Conservation (phyloP, 169 alveolate species). For the Eimeria falciformis region DNA sequence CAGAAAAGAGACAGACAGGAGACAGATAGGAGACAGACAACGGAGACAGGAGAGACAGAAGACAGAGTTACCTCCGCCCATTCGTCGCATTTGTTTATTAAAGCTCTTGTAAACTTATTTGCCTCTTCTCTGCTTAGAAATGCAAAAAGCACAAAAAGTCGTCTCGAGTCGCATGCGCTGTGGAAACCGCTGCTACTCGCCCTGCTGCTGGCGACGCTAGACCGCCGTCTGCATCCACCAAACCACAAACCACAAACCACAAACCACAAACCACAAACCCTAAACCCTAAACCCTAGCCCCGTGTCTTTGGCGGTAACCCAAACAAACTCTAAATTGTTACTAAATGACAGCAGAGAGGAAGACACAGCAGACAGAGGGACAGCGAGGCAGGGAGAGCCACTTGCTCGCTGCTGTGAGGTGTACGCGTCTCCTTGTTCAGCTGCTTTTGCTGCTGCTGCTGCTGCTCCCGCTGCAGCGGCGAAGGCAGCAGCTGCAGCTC, state of each 20-base stretch:
- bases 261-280: slow-evolving; percentile 1
- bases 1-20: too few relatives aligned
- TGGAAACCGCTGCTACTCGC: not conserved
- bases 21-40: too few relatives aligned
- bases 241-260: slow-evolving; percentile 1
- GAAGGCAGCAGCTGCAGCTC: slow-evolving; percentile 32
- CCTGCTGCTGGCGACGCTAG: not conserved
- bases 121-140: not conserved
- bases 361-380: too few relatives aligned
- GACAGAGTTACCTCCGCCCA: not conserved
- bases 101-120: not conserved
- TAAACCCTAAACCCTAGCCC: slow-evolving; percentile 15
- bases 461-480: slow-evolving; percentile 2
- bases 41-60: too few relatives aligned
- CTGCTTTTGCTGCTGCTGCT: not conserved
- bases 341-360: not conserved
- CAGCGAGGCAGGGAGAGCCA: too few relatives aligned
- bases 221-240: not conserved
- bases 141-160: not conserved
- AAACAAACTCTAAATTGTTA: slow-evolving; percentile 2
- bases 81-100: not conserved
- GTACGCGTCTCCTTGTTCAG: too few relatives aligned
- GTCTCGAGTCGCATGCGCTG: not conserved
- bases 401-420: too few relatives aligned
- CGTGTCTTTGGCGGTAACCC: not conserved